Conservation (phyloP, 2,329 filamentous ascomycete genomes). For the Fusarium neocosmosporiellum region DNA sequence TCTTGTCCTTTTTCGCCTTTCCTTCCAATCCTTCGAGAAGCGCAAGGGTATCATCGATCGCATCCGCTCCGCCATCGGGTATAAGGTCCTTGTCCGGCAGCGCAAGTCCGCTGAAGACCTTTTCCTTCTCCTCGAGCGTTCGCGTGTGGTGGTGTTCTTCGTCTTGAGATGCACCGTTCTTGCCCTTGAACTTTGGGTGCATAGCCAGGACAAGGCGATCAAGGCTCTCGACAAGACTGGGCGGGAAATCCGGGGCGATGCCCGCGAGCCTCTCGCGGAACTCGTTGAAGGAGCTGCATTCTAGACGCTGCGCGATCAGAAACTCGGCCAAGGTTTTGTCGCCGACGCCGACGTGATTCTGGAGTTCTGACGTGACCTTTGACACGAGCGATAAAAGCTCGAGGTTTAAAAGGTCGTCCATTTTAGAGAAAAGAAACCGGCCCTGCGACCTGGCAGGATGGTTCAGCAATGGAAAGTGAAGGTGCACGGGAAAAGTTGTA, state of each 20-base stretch:
- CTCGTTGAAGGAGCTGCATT: conserved; percentile 75
- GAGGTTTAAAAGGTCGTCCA: conserved; percentile 92
- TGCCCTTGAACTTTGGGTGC: conserved; percentile 87
- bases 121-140: conserved; percentile 77
- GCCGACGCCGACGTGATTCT: conserved; percentile 91
- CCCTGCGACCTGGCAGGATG: conserved; percentile 34
- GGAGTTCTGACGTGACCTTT: conserved; percentile 92
- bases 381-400: conserved; percentile 95
- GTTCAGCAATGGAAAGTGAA: conserved; percentile 9
- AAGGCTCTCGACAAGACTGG: conserved; percentile 89
- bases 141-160: conserved; percentile 53
- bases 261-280: conserved; percentile 82
- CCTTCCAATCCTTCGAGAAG: conserved; percentile 87
- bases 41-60: conserved; percentile 92
- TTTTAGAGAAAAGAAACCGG: conserved; percentile 52
- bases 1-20: conserved; percentile 65
- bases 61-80: conserved; percentile 62
- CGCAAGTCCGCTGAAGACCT: conserved; percentile 90
- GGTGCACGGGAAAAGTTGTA: conserved; percentile 23
- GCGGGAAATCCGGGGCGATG: conserved; percentile 84
- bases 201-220: conserved; percentile 89
- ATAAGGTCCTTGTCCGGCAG: conserved; percentile 78
- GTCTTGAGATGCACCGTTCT: conserved; percentile 53
- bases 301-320: conserved; percentile 87
- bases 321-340: conserved; percentile 98